Conservation (phyloP, 768 basidiomycete genomes). For the Lentinula edodes region DNA sequence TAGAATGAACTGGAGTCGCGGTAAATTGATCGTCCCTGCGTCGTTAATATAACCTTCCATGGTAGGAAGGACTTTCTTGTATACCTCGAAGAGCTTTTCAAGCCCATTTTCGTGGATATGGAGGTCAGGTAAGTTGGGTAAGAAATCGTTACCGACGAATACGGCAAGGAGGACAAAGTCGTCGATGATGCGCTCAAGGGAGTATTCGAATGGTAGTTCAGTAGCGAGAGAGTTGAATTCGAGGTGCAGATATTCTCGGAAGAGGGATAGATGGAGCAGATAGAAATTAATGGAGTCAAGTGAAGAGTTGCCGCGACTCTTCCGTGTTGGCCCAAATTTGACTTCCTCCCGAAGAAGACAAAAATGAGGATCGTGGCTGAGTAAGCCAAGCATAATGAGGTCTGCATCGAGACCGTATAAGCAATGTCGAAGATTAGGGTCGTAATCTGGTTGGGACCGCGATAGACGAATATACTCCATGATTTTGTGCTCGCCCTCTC, state of each 20-base stretch:
- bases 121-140: conserved; percentile 92
- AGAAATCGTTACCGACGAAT: conserved; percentile 96
- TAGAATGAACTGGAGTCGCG: conserved; percentile 78
- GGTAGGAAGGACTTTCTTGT: conserved; percentile 85
- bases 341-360: conserved; percentile 97
- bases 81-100: conserved; percentile 90
- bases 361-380: conserved; percentile 98
- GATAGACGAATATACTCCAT: conserved; percentile 98
- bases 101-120: conserved; percentile 98
- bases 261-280: conserved; percentile 86
- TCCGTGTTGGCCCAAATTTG: conserved; percentile 85
- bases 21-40: conserved; percentile 72
- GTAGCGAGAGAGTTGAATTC: conserved; percentile 79
- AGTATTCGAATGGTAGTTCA: conserved; percentile 73
- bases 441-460: conserved; percentile 92
- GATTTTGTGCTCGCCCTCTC: conserved; percentile 99
- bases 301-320: conserved; percentile 55
- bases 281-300: conserved; percentile 88
- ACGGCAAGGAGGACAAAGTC: conserved; percentile 97
- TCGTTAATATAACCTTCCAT: conserved; percentile 93
- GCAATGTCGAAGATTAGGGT: conserved; percentile 96
- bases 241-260: conserved; percentile 96
- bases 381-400: conserved; percentile 93
- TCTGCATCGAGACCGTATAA: conserved; percentile 98
- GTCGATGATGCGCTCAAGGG: conserved; percentile 91